phyloP scores from a whole-genome alignment of 2,329 filamentous ascomycete genomes.

The Trichocomaceae sp. region DNA sequence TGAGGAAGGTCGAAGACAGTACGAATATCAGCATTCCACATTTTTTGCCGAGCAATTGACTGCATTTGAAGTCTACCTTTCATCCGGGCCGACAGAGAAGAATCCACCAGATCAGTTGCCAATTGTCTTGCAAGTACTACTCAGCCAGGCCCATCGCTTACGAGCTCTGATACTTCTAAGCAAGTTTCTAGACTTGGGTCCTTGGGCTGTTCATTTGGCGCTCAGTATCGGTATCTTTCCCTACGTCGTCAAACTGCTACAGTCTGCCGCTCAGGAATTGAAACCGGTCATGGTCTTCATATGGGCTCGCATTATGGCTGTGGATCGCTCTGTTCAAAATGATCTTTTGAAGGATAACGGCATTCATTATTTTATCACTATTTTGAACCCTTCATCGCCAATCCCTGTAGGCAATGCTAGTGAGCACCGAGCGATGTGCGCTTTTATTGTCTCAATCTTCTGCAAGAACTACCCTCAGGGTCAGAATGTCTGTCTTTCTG shows the following conservation, averaged over 20 bases:
- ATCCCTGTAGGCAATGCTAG: conserved; percentile 82
- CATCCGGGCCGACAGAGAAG: conserved; percentile 72
- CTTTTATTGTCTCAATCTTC: conserved; percentile 94
- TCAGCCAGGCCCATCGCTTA: conserved; percentile 91
- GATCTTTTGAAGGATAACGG: conserved; percentile 95
- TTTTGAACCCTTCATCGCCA: conserved; percentile 74
- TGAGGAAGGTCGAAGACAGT: conserved; percentile 66
- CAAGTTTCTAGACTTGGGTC: conserved; percentile 88
- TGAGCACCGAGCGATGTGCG: conserved; percentile 98
- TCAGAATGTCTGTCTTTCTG: conserved; percentile 83
- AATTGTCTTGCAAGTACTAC: conserved; percentile 87
- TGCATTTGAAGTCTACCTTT: conserved; percentile 92
- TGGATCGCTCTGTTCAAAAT: conserved; percentile 87
- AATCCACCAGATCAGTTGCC: conserved; percentile 90
- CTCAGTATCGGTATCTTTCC: conserved; percentile 98
- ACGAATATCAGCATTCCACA: conserved; percentile 87
- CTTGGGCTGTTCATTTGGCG: conserved; percentile 97
- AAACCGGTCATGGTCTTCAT: conserved; percentile 99
- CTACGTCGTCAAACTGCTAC: conserved; percentile 93
- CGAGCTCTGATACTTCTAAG: conserved; percentile 85
- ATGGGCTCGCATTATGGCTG: conserved; percentile 91
- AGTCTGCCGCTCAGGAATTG: conserved; percentile 87
- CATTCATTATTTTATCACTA: conserved; percentile 92
- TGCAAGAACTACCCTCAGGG: conserved; percentile 92
- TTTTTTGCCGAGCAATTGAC: conserved; percentile 98